These are phyloP conservation scores for Cephaloascus fragrans DNA, from an alignment of 805 yeast genomes.

Conservation along the genomic window DNA sequence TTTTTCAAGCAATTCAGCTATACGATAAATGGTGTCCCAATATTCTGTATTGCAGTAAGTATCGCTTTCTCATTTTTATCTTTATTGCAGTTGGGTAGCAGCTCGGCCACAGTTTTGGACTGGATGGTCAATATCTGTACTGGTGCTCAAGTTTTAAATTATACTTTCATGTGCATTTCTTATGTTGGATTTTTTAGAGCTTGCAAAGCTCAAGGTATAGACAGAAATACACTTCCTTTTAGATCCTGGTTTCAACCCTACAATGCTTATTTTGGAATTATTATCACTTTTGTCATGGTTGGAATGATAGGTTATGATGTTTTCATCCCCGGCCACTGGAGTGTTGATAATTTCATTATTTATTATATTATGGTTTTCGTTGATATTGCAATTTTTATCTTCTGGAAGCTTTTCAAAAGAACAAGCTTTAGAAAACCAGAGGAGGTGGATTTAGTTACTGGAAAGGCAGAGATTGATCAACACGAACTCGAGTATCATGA, in stretches of 20 bases:
- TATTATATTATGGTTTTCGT: conserved; percentile 23
- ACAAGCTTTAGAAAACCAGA: conserved; percentile 16
- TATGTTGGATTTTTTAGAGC: conserved; percentile 27
- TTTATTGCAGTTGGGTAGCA: conserved; percentile 16
- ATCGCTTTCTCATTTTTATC: conserved; percentile 17
- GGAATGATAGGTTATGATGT: conserved; percentile 17
- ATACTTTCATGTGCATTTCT: conserved; percentile 26
- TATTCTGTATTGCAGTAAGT: conserved; percentile 12
- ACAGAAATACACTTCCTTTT: conserved; percentile 22
- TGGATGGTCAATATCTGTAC: conserved; percentile 30
- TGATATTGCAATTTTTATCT: conserved; percentile 17
- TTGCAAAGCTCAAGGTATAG: conserved; percentile 20
- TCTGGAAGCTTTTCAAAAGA: conserved; percentile 18
- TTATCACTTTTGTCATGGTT: conserved; percentile 16
- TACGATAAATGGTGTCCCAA: conserved; percentile 12
- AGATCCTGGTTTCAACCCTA: conserved; percentile 24
- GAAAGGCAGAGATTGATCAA: conserved; percentile 19
- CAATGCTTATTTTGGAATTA: conserved; percentile 17
- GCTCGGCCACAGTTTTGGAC: conserved; percentile 22
- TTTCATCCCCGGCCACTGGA: conserved; percentile 20
- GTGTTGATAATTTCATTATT: conserved; percentile 17
- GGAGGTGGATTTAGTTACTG: conserved; percentile 21
- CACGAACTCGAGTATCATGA: conserved; percentile 18
- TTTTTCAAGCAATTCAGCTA: conserved; percentile 9
- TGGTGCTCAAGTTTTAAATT: conserved; percentile 28